Evolutionary conservation across 371 early-diverging fungal species (phyloP), one percentile per base, ranked within the genome.

Genomic region (Enteropsectra breve): DNA sequence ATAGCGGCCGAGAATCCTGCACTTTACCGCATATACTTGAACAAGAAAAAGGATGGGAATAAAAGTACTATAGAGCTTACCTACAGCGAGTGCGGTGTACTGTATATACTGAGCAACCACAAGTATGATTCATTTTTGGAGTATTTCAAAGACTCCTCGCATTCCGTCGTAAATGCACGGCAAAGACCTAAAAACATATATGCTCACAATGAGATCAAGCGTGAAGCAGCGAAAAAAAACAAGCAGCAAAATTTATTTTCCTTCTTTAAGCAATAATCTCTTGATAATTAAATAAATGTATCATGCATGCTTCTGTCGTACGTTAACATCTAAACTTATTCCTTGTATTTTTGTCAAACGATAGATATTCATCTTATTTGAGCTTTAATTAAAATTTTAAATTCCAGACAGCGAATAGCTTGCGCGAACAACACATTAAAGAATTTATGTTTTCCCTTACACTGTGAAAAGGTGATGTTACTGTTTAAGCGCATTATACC

Each of bases 1-100:
- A 40, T 40, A 11, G 11, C 18, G 18, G 18, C 11, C 11, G 40
- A 40, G 40, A 11, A 40, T 18, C 40, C 40, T 18, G 40, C 11
- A 18, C 18, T 11, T 40, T 11, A 11, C 11, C 11, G 18, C 11
- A 18, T 40, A 18, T 40, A 40, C 18, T 40, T 40, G 11, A 40
- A 40, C 11, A 18, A 11, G 18, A 40, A 11, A 18, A 40, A 18
- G 11, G 18, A 40, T 40, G 40, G 40, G 11, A 26, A 49, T 6
- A 49, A 0, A 69, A 55, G 68, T 85, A 90, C 2, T 88, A 84
- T 32, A 95, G 78, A 18, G 94, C 93, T 85, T 91, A 94, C 29
- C 87, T 70, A 0, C 94, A 92, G 76, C 95, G 95, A 75, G 89
- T 93, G 0, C 94, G 88, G 79, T 95, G 94, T 0, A 88, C 85